Conservation (phyloP, 345 rosid genomes). For the Odontarrhena argentea region DNA sequence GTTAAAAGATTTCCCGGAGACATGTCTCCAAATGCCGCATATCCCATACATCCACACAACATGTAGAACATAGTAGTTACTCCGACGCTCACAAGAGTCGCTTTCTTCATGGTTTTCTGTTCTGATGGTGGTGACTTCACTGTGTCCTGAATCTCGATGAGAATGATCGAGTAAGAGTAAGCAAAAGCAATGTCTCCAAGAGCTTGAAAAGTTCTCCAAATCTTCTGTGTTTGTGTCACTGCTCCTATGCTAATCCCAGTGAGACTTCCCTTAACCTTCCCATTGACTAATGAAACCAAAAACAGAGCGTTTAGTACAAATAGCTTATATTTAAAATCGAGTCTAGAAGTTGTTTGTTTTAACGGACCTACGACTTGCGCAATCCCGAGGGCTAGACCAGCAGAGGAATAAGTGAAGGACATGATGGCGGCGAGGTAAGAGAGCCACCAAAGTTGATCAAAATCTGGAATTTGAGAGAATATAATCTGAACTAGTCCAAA, state of each 20-base stretch:
- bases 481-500: conserved; percentile 72
- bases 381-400: conserved; percentile 73
- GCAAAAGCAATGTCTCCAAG: conserved; percentile 58
- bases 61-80: conserved; percentile 86
- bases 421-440: conserved; percentile 77
- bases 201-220: conserved; percentile 58
- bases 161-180: conserved; percentile 47
- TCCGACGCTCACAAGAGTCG: conserved; percentile 59
- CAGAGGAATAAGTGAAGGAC: conserved; percentile 81
- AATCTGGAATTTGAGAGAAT: conserved; percentile 82
- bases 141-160: conserved; percentile 51
- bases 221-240: conserved; percentile 45
- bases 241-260: conserved; percentile 47
- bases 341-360: background rate
- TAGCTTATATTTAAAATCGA: background rate
- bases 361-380: conserved; percentile 59
- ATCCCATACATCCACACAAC: conserved; percentile 91
- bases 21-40: conserved; percentile 84
- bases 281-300: conserved; percentile 31
- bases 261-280: conserved; percentile 45
- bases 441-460: conserved; percentile 85
- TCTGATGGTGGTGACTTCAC: conserved; percentile 77
- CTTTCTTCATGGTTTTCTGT: conserved; percentile 84
- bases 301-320: background rate
- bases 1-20: conserved; percentile 85